Evolutionary conservation across 2,329 filamentous ascomycete species (phyloP), one percentile per base, ranked within the genome.

Genomic region (Pseudopithomyces maydicus): DNA sequence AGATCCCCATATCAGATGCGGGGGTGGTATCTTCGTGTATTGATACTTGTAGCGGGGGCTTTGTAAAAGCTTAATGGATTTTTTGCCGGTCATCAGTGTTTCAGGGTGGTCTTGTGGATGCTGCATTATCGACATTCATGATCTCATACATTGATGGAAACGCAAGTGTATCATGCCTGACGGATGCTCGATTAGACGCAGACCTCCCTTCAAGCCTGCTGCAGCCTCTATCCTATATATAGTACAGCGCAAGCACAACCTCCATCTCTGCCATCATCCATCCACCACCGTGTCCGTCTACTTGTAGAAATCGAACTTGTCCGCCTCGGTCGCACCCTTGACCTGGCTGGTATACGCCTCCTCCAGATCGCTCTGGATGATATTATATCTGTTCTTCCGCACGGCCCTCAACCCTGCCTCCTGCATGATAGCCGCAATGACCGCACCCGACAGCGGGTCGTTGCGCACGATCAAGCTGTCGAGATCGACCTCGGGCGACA

Each of bases 361-460:
- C 79, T 99, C 95, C 62, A 99, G 82, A 79, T 99, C 95, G 61
- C 85, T 88, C 82, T 99, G 95, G 72, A 99, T 98, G 76, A 99
- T 99, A 79, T 99, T 98, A 81, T 99, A 99, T 71, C 95, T 84
- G 80, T 99, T 98, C 88, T 97, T 98, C 71, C 94, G 86, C 63
- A 98, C 94, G 23, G 94, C 94, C 65, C 93, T 87, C 67, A 99
- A 83, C 65, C 95, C 95, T 32, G 95, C 95, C 80, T 99, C 95
- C 79, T 99, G 95, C 95, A 99, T 99, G 75, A 99, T 97, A 50
- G 95, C 95, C 46, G 95, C 93, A 75, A 99, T 99, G 68, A 99
- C 89, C 55, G 95, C 95, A 69, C 95, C 95, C 47, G 91, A 96
- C 47, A 99, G 82, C 2, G 95, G 95, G 75, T 99, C 95, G 74